These are phyloP conservation scores for Sporisorium sorghi DNA, from an alignment of 1,284 basidiomycete species.

Conservation along the genomic window DNA sequence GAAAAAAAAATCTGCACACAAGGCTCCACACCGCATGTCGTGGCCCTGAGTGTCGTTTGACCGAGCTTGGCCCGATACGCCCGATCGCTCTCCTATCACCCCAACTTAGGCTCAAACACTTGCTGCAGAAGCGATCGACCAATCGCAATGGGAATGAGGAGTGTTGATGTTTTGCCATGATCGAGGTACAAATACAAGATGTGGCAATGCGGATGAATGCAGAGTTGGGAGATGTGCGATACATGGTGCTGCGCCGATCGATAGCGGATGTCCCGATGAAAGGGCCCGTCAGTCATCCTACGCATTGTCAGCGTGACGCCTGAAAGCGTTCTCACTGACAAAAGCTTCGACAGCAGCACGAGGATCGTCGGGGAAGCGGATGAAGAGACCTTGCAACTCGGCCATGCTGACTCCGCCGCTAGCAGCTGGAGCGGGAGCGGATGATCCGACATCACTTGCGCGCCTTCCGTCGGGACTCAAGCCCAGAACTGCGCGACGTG, in stretches of 20 bases:
- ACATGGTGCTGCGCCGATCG: too few species aligned
- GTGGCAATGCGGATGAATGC: neutral
- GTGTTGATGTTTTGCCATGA: neutral
- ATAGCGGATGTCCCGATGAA: slow-evolving; percentile 4
- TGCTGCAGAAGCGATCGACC: too few species aligned
- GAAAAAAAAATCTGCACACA: neutral
- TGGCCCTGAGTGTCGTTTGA: slow-evolving; percentile 5
- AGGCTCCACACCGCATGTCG: neutral
- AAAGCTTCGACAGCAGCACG: slow-evolving; percentile 59
- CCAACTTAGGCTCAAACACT: too few species aligned
- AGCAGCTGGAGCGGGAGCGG: slow-evolving; percentile 51
- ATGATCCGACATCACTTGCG: neutral
- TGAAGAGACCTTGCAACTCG: slow-evolving; percentile 68
- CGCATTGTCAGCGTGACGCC: slow-evolving; percentile 10
- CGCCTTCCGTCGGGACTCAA: slow-evolving; percentile 42
- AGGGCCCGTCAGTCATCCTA: neutral
- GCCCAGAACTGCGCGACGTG: slow-evolving; percentile 36
- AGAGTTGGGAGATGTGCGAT: too few species aligned
- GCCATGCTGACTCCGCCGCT: slow-evolving; percentile 69
- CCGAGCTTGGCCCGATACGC: slow-evolving; percentile 1
- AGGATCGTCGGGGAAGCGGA: slow-evolving; percentile 65
- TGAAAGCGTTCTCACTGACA: slow-evolving; percentile 19
- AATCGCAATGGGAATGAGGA: neutral
- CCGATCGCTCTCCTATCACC: neutral
- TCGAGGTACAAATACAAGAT: slow-evolving; percentile 8